Conservation (phyloP, 768 basidiomycete species). For the Boletus huronensis region DNA sequence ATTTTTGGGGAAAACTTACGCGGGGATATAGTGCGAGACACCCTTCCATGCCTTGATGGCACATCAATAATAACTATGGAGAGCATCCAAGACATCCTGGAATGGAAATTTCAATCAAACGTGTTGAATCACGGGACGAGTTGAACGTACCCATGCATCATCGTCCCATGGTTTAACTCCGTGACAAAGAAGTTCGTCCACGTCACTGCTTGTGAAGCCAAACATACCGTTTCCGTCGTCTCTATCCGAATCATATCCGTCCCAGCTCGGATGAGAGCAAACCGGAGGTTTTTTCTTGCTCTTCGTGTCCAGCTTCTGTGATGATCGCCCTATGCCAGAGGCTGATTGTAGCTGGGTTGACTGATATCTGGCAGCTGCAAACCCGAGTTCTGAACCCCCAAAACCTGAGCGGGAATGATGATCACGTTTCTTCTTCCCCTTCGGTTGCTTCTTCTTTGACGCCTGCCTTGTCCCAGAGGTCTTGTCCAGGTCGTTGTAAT, state of each 20-base stretch:
- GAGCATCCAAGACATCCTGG: constrained; percentile 15
- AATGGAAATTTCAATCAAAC: background rate
- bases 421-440: background rate
- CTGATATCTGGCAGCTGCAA: background rate
- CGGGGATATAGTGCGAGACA: no score
- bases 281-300: background rate
- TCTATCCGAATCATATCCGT: background rate
- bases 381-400: background rate
- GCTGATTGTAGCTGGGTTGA: background rate
- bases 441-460: background rate
- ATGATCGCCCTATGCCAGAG: background rate
- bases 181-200: constrained; percentile 34
- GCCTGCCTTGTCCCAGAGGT: background rate
- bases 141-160: constrained; percentile 35
- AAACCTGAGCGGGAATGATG: background rate
- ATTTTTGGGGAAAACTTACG: background rate
- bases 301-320: background rate
- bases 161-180: constrained; percentile 48
- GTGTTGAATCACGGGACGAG: no score
- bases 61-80: background rate
- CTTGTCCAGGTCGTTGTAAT: background rate
- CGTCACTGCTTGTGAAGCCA: constrained; percentile 33
- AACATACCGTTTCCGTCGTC: constrained; percentile 7
- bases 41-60: background rate
- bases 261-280: background rate